A percentile compares a stretch with the other conserved stretches of the same genome.
Evolutionary conservation across 495 filamentous ascomycete species (phyloP).

Genomic region (Jackrogersella minutella): DNA sequence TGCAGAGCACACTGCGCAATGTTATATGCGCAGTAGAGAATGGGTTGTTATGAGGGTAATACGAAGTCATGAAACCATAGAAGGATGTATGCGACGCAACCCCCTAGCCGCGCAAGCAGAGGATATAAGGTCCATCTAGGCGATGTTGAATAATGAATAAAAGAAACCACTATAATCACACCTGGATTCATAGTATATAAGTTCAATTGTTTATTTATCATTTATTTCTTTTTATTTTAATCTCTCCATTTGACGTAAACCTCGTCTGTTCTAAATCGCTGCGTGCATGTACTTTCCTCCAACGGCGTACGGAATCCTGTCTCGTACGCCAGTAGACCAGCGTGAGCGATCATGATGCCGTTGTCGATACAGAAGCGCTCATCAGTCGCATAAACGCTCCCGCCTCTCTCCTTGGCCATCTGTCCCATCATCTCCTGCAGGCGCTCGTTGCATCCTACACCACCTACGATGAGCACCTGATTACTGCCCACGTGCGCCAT

Average conservation of each 20-base stretch:
- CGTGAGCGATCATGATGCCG: conserved; percentile 99
- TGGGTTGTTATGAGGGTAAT: conserved; percentile 16
- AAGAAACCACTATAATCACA: conserved; percentile 2
- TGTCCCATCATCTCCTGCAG: conserved; percentile 98
- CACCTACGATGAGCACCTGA: conserved; percentile 94
- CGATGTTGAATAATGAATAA: conserved; percentile 17
- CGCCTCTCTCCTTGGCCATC: conserved; percentile 91
- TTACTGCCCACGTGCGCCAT: conserved; percentile 95
- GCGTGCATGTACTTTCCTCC: conserved; percentile 87
- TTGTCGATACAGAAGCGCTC: conserved; percentile 99
- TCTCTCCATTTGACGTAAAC: conserved; percentile 92
- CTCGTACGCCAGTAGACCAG: conserved; percentile 83
- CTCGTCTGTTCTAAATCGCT: conserved; percentile 94
- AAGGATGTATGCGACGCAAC: conserved; percentile 20
- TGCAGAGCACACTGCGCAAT: conserved; percentile 7
- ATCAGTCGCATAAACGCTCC: conserved; percentile 92
- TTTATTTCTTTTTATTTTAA: no score
- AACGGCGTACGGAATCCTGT: conserved; percentile 79
- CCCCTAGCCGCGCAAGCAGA: conserved; percentile 12
- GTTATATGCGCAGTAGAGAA: not conserved
- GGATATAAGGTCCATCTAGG: conserved; percentile 15
- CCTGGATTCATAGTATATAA: not conserved
- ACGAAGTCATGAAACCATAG: conserved; percentile 25
- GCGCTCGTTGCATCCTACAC: conserved; percentile 97
- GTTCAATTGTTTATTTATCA: no score